Conservation (phyloP, 2,329 filamentous ascomycete species). For the Pestalotiopsis sp. region DNA sequence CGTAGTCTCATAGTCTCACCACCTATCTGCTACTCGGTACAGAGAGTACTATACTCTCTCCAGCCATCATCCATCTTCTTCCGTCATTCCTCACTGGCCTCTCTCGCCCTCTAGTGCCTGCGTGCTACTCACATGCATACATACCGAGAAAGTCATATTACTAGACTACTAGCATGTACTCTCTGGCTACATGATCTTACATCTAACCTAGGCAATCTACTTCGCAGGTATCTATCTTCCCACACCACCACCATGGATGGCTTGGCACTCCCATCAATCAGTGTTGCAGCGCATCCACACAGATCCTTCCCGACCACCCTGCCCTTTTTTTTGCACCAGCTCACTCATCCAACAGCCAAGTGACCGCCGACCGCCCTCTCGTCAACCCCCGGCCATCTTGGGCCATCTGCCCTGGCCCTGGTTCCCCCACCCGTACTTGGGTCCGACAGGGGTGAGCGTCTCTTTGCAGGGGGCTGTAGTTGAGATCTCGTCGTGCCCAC, state of each 20-base stretch:
- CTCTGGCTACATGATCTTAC: no score
- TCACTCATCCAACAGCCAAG: not conserved
- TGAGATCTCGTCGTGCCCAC: slow-evolving; percentile 13
- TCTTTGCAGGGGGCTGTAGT: slow-evolving; percentile 7
- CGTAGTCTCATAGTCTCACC: not conserved
- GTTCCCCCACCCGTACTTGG: slow-evolving; percentile 17
- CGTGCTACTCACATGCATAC: not conserved
- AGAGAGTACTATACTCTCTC: not conserved
- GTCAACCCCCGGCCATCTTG: slow-evolving; percentile 10
- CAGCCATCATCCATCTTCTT: not conserved
- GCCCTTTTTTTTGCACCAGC: not conserved
- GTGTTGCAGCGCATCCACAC: not conserved
- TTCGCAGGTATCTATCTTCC: not conserved
- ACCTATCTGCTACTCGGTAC: not conserved
- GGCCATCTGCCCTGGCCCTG: slow-evolving; percentile 14
- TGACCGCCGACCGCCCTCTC: not conserved
- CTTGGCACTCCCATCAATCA: not conserved
- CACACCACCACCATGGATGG: not conserved
- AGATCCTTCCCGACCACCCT: slow-evolving; percentile 7
- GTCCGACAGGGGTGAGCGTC: slow-evolving; percentile 10
- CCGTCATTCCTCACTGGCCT: not conserved
- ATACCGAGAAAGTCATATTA: no score
- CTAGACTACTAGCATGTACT: no score
- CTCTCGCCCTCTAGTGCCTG: not conserved
- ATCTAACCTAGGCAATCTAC: no score